Percentiles rank a stretch among this genome's conserved stretches.
phyloP scores from a whole-genome alignment of 2,329 filamentous ascomycete genomes.

The Colletotrichum magnum region DNA sequence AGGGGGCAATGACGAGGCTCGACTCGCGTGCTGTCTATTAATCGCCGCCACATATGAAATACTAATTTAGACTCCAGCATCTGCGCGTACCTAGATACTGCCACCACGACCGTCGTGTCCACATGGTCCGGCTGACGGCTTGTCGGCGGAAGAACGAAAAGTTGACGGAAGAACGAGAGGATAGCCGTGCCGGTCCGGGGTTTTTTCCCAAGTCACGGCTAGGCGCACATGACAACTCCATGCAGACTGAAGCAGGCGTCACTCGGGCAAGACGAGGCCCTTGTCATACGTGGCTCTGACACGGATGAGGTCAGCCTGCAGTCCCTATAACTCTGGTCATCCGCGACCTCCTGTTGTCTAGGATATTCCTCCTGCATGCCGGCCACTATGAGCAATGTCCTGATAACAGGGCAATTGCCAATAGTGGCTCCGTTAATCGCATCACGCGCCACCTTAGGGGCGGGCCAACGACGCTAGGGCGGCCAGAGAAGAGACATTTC shows the following conservation, averaged over 20 bases:
- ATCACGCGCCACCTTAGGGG: slow-evolving; percentile 32
- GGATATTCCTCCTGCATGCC: slow-evolving; percentile 33
- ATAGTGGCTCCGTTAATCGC: slow-evolving; percentile 21
- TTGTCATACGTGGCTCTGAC: slow-evolving; percentile 39
- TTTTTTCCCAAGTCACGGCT: background rate
- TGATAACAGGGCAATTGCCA: slow-evolving; percentile 5
- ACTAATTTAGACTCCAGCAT: slow-evolving; percentile 25
- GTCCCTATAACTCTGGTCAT: slow-evolving; percentile 35
- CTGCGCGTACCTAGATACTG: background rate
- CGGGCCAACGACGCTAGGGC: slow-evolving; percentile 7
- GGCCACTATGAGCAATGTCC: slow-evolving; percentile 12
- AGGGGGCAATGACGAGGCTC: background rate
- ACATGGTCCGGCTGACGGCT: too few relatives aligned
- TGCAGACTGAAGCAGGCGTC: background rate
- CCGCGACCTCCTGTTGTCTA: slow-evolving; percentile 41
- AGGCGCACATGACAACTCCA: background rate
- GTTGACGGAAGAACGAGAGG: background rate
- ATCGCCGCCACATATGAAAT: slow-evolving; percentile 18
- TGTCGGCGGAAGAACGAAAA: background rate
- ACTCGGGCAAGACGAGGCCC: background rate
- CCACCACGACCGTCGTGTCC: background rate
- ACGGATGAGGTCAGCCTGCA: slow-evolving; percentile 43
- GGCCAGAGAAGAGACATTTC: slow-evolving; percentile 36
- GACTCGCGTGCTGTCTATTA: slow-evolving; percentile 22
- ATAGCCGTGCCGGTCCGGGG: background rate